Conservation (phyloP, 495 filamentous ascomycete species). For the Xylaria grammica region DNA sequence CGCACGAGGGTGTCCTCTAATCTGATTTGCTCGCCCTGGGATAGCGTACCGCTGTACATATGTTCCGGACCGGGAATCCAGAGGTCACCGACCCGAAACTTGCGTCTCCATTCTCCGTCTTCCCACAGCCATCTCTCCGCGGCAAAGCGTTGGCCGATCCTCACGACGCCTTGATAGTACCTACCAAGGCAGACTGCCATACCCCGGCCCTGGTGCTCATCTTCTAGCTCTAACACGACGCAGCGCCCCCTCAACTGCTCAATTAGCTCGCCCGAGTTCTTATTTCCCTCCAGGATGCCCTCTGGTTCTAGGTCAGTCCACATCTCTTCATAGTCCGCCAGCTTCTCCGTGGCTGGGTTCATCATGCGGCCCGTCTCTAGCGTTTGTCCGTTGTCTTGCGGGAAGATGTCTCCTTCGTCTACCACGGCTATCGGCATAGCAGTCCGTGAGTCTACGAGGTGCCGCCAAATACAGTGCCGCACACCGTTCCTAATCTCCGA, state of each 20-base stretch:
- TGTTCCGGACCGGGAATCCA: constrained; percentile 3
- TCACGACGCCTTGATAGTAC: constrained; percentile 53
- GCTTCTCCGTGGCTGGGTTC: constrained; percentile 48
- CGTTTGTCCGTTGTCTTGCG: constrained; percentile 40
- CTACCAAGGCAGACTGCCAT: constrained; percentile 54
- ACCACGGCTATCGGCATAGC: constrained; percentile 33
- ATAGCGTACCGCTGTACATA: background rate
- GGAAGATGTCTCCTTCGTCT: constrained; percentile 59
- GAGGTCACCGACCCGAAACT: constrained; percentile 7
- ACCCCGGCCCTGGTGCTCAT: constrained; percentile 39
- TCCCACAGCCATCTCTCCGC: constrained; percentile 53
- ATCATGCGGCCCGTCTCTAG: constrained; percentile 58
- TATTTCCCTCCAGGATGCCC: constrained; percentile 25
- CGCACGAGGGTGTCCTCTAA: background rate
- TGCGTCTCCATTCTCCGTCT: constrained; percentile 20
- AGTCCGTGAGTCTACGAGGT: constrained; percentile 58
- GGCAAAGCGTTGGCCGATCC: constrained; percentile 41
- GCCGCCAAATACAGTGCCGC: constrained; percentile 50
- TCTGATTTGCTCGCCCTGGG: background rate
- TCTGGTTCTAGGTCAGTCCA: constrained; percentile 47
- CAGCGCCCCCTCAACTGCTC: constrained; percentile 12
- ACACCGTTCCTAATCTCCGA: constrained; percentile 16
- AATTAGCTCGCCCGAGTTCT: constrained; percentile 11
- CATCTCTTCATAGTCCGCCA: constrained; percentile 58
- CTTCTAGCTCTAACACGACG: constrained; percentile 43